Conservation (phyloP, 2,329 filamentous ascomycete species). For the Parastagonospora nodorum region DNA sequence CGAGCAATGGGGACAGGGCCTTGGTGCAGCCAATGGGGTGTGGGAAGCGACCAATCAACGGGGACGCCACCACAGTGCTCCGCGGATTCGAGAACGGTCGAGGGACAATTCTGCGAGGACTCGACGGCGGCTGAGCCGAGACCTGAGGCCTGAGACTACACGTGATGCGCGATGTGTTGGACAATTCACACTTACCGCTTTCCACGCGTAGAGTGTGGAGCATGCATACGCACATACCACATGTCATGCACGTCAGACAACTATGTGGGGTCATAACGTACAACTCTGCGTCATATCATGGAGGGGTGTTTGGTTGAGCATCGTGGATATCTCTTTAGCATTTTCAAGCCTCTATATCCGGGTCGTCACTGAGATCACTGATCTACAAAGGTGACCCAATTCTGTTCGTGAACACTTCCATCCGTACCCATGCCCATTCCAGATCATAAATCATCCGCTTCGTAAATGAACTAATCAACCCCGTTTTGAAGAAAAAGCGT, state of each 20-base stretch:
- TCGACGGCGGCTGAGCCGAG: not conserved
- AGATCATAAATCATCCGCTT: slow-evolving; percentile 44
- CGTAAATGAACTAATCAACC: slow-evolving; percentile 30
- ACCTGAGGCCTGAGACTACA: not conserved
- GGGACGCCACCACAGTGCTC: not conserved
- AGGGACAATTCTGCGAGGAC: not conserved
- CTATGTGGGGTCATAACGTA: not conserved
- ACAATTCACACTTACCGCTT: not conserved
- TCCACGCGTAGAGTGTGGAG: not conserved
- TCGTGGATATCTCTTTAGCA: slow-evolving; percentile 32
- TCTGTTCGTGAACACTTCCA: slow-evolving; percentile 34
- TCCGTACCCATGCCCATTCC: slow-evolving; percentile 33
- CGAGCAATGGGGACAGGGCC: not conserved
- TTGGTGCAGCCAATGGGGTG: not conserved
- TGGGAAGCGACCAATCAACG: not conserved
- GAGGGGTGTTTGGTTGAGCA: slow-evolving; percentile 14
- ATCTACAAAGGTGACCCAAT: slow-evolving; percentile 30
- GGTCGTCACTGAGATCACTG: slow-evolving; percentile 28
- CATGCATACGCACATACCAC: not conserved
- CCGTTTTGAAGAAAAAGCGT: slow-evolving; percentile 30
- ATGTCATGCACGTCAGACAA: slow-evolving; percentile 1
- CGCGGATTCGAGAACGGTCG: not conserved
- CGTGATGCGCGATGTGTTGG: not conserved
- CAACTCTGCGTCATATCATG: not conserved
- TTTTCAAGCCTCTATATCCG: slow-evolving; percentile 32